A percentile compares a stretch with the other conserved stretches of the same genome.
Conservation (phyloP, 2,329 filamentous ascomycete species). For the Lasiodiplodia hormozganensis region DNA sequence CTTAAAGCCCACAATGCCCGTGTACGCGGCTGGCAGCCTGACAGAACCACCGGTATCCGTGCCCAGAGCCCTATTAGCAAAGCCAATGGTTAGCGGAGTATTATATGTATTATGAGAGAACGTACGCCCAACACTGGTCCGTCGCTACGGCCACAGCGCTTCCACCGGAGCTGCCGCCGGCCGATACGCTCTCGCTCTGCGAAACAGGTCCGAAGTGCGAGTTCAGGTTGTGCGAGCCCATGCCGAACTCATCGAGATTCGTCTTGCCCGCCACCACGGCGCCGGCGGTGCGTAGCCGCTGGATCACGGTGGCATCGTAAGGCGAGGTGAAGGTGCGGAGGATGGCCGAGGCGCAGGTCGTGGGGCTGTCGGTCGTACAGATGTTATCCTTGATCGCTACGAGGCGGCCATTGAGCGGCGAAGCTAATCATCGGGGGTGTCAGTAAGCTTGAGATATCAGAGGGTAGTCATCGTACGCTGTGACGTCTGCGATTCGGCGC, state of each 20-base stretch:
- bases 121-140: slow-evolving; percentile 65
- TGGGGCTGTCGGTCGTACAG: slow-evolving; percentile 56
- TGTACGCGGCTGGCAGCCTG: slow-evolving; percentile 85
- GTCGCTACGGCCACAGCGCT: slow-evolving; percentile 84
- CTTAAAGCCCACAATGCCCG: slow-evolving; percentile 83
- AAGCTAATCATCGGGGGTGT: slow-evolving; percentile 2
- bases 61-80: slow-evolving; percentile 69
- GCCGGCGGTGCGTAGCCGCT: slow-evolving; percentile 68
- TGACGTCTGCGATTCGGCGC: slow-evolving; percentile 31
- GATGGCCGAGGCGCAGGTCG: slow-evolving; percentile 83
- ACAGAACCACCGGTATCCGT: slow-evolving; percentile 95
- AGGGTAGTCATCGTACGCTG: not conserved
- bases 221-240: slow-evolving; percentile 82
- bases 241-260: slow-evolving; percentile 95
- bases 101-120: slow-evolving; percentile 30
- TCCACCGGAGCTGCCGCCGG: slow-evolving; percentile 88
- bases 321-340: slow-evolving; percentile 73
- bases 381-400: slow-evolving; percentile 62
- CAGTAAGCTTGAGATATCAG: not conserved
- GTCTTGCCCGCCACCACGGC: slow-evolving; percentile 77
- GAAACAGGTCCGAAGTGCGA: slow-evolving; percentile 68
- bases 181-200: slow-evolving; percentile 62
- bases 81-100: slow-evolving; percentile 29
- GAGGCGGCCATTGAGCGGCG: slow-evolving; percentile 41
- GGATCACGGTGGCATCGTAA: slow-evolving; percentile 82